These are phyloP conservation scores for Euphorbia pulcherrima DNA, from an alignment of 345 rosid species.

Conservation along the genomic window DNA sequence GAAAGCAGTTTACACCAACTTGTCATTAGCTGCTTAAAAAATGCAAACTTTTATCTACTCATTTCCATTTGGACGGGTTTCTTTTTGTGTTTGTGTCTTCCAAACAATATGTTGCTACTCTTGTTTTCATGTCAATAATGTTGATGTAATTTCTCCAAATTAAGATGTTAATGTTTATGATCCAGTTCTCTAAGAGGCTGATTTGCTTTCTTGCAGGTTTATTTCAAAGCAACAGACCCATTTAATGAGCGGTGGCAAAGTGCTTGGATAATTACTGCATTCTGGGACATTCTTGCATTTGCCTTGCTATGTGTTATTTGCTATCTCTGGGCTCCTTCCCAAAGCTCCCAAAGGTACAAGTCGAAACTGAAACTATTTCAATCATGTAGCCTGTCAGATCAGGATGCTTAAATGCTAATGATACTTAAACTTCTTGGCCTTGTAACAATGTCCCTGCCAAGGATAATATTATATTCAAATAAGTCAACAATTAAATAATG, in stretches of 20 bases:
- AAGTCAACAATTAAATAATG: neutral
- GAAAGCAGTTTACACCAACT: neutral
- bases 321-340: constrained; percentile 95
- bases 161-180: neutral
- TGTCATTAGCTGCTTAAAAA: neutral
- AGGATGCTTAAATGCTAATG: neutral
- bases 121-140: neutral
- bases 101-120: neutral
- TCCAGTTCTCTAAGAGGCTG: constrained; percentile 13
- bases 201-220: constrained; percentile 52
- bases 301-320: constrained; percentile 73
- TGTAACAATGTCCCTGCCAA: neutral
- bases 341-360: constrained; percentile 76
- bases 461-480: neutral
- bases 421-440: neutral
- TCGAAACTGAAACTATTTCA: neutral
- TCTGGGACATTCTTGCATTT: constrained; percentile 85
- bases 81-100: too few relatives aligned
- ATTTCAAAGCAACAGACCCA: constrained; percentile 95
- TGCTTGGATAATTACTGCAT: constrained; percentile 94
- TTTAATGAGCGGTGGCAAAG: constrained; percentile 85
- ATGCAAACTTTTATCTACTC: neutral
- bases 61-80: neutral
- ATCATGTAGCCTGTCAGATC: neutral
- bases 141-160: neutral